Evolutionary conservation across 768 basidiomycete species (phyloP), one percentile per base, ranked within the genome.

Genomic region (Xerocomus potaroensis): DNA sequence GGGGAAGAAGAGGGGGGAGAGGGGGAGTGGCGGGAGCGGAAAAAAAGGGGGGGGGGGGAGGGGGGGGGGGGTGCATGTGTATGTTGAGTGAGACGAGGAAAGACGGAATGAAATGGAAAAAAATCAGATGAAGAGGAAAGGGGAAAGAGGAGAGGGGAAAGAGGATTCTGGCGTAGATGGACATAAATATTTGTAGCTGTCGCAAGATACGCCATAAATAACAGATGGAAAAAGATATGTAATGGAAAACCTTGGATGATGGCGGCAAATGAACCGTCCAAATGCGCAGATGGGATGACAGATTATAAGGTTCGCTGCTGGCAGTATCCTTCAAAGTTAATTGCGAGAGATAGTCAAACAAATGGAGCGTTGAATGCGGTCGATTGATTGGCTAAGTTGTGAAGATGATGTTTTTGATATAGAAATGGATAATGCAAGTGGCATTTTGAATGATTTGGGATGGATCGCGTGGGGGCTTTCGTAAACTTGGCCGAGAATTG

Each of bases 201-300:
- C 65, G 11, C 56, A 49, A 60, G 50, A 60, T 65, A 64, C 63
- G 60, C 61, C 57, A 49, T 58, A 65, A 65, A 65, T 63, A 55
- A 34, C 43, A 49, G 49, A 49, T 34, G 23, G 12, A 29, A 15
- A 15, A 56, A 31, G 21, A 48, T 47, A 51, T 34, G 54, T 65
- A n/a, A 22, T 48, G 36, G 38, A 41, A 53, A 57, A 44, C 32
- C 10, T 53, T 30, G 51, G 29, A 39, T n/a, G 41, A 52, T 51
- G 59, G 62, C 48, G 59, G 60, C 41, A 24, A 50, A 53, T 44
- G 52, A 54, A 62, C 57, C 57, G 64, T 65, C 61, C 64, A 21
- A 55, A 59, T 60, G 53, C 47, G 40, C 60, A 57, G 40, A 53
- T 51, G 54, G 16, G 49, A 55, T 58, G 45, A 65, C 58, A 65